Evolutionary conservation across 768 basidiomycete species (phyloP).

Genomic region (Neoboletus subvelutipes): DNA sequence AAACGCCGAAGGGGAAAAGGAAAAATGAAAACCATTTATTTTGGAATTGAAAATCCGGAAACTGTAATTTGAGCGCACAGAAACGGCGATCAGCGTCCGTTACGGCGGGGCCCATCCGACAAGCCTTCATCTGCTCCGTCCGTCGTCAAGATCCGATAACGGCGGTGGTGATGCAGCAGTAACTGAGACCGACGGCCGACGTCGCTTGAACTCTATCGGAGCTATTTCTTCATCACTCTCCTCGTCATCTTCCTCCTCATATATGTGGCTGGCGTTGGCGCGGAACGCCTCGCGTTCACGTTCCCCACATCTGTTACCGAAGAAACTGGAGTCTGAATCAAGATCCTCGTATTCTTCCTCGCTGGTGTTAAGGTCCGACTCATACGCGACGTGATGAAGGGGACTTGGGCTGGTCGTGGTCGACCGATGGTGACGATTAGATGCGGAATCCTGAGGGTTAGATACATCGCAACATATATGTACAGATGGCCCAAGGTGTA

Average conservation of each 20-base stretch:
- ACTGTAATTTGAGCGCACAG: conserved; percentile 19
- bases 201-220: conserved; percentile 37
- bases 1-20: conserved; percentile 7
- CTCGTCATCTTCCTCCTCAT: conserved; percentile 32
- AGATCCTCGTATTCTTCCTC: conserved; percentile 33
- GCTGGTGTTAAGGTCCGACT: conserved; percentile 31
- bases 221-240: conserved; percentile 37
- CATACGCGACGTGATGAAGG: conserved; percentile 35
- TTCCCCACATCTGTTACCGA: conserved; percentile 30
- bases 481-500: conserved; percentile 19
- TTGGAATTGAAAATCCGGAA: conserved; percentile 17
- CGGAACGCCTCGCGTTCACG: conserved; percentile 27
- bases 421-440: conserved; percentile 29
- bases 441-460: conserved; percentile 18
- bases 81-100: conserved; percentile 13
- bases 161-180: conserved; percentile 27
- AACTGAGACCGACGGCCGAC: conserved; percentile 33
- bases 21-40: background rate
- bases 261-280: conserved; percentile 35
- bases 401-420: conserved; percentile 41
- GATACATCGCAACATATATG: conserved; percentile 27
- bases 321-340: conserved; percentile 36
- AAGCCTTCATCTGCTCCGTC: conserved; percentile 10
- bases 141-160: conserved; percentile 19
- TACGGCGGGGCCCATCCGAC: background rate